Base-by-base conservation (phyloP, 306 rosid species). In the Cicer bijugum region DNA sequence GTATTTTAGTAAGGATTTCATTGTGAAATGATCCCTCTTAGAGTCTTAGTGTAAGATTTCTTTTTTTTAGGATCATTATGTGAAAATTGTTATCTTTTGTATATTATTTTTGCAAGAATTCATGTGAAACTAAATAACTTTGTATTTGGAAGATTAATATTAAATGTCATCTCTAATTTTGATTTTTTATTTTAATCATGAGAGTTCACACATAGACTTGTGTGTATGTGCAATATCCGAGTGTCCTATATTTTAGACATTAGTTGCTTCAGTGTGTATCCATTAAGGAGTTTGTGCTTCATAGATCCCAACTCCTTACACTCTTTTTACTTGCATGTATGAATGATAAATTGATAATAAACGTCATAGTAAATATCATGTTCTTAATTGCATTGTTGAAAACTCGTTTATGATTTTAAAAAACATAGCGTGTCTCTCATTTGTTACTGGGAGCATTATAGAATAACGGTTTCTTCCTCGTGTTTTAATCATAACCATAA, bases 351-450 rank as follows among this genome's bases (percentile, higher is more conserved):
- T 39, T 62, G 47, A 38, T 20, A 20, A 9, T 15, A 62, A 62
- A 62, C 48, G 14, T 38, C 28, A 38, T 15, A 17, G 7, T 60
- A 61, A 14, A 59, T 5, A 64, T 16, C 15, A 23, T 23, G 39
- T 40, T 69, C 67, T 8, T 52, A 51, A 44, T 33, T 62, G 51
- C 19, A 70, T 12, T 38, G 56, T 53, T 53, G 61, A 20, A 55
- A 20, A 42, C 62, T 12, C 17, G 3, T 50, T 45, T 7, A 17
- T 48, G 23, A 40, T 67, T 42, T 17, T 81, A 58, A 8, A 5
- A 11, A 70, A 38, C 8, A 5, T 10, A 7, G 8, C 4, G 19
- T 53, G 9, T 28, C 48, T 50, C 39, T 9, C 46, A 23, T 23
- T 17, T 17, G 19, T 17, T 17, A 17, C 1, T 17, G 19, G 19